These are phyloP conservation scores for Malbranchea zuffiana DNA, from an alignment of 2,329 filamentous ascomycete genomes.

Conservation along the genomic window DNA sequence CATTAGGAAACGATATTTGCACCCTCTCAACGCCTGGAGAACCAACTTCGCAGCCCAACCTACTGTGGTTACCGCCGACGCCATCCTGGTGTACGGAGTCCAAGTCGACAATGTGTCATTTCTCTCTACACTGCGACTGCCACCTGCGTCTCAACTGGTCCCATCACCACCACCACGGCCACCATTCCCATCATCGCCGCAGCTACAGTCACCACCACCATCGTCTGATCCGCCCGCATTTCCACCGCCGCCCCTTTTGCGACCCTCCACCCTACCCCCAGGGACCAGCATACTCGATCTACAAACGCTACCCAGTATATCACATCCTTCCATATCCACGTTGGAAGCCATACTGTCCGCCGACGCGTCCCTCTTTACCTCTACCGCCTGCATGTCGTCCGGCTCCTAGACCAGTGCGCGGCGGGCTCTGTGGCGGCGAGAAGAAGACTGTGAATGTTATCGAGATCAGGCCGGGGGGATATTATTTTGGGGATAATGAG, in stretches of 20 bases:
- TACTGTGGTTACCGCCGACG: no score
- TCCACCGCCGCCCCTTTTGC: background rate
- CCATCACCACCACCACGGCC: background rate
- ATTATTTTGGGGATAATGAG: conserved; percentile 8
- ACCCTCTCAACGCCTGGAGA: no score
- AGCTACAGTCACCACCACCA: background rate
- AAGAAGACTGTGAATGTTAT: no score
- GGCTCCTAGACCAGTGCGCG: no score
- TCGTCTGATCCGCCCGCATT: background rate
- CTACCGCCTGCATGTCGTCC: no score
- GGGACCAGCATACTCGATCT: conserved; percentile 3
- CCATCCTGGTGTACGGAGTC: no score
- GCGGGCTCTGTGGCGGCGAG: no score
- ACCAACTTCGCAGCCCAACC: no score
- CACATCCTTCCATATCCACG: background rate
- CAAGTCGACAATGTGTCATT: no score
- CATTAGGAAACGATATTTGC: no score
- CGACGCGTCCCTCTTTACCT: background rate
- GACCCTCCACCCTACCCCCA: conserved; percentile 2
- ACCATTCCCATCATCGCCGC: background rate
- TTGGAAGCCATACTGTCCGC: background rate
- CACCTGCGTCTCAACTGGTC: background rate
- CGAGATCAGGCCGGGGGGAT: conserved; percentile 10
- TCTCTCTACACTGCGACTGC: no score
- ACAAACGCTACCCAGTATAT: conserved; percentile 1